phyloP scores from a whole-genome alignment of 495 filamentous ascomycete genomes.

The Echria macrotheca region DNA sequence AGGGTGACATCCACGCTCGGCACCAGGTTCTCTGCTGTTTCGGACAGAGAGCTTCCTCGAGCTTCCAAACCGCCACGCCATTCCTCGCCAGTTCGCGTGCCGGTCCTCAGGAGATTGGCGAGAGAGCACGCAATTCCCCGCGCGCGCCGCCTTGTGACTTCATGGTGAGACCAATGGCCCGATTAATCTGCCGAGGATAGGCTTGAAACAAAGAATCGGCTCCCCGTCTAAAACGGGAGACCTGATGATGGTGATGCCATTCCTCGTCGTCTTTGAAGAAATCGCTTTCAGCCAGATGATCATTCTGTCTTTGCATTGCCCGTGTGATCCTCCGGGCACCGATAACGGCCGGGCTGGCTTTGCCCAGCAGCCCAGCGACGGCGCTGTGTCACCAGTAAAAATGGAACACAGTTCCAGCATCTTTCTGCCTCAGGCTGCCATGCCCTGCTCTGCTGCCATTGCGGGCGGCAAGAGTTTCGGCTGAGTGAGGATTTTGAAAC shows the following conservation, averaged over 20 bases:
- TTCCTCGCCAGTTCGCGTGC: too few species aligned
- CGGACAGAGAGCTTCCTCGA: background rate
- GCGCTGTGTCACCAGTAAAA: too few species aligned
- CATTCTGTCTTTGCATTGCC: constrained; percentile 5
- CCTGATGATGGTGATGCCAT: constrained; percentile 14
- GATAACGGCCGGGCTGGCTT: too few species aligned
- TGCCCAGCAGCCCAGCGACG: too few species aligned
- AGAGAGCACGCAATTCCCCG: constrained; percentile 5
- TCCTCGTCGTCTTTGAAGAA: background rate
- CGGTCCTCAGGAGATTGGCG: background rate
- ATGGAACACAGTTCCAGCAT: background rate
- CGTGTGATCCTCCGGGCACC: too few species aligned
- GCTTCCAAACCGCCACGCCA: too few species aligned
- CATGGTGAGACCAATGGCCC: constrained; percentile 1
- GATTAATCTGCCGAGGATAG: constrained; percentile 5
- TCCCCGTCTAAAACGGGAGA: background rate
- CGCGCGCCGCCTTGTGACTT: background rate
- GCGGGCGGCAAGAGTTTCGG: constrained; percentile 5
- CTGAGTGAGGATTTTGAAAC: constrained; percentile 8
- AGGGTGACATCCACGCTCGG: background rate
- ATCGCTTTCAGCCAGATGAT: constrained; percentile 1
- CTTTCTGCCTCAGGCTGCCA: constrained; percentile 3
- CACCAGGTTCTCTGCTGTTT: background rate
- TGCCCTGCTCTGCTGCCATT: background rate
- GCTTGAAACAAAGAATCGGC: background rate